Base-by-base conservation (phyloP, 176 grass and related monocot species). In the Paspalum notatum region DNA sequence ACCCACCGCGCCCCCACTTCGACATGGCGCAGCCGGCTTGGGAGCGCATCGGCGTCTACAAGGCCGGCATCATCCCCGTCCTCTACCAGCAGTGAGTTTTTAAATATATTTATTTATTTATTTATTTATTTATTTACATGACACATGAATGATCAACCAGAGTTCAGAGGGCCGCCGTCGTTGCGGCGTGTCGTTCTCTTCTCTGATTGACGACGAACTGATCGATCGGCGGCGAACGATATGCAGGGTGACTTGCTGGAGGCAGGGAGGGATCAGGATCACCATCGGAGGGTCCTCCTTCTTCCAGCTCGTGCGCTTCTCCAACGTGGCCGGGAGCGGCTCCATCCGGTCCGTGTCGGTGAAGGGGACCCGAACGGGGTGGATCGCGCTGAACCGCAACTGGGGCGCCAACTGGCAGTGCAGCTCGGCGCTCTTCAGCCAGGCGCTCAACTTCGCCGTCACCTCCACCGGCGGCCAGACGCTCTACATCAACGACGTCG, bases 1-100 rank as follows among this genome's bases (percentile, higher is more conserved):
- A 94, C 80, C 89, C 92, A 5, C 92, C 92, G 5, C 83, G 89
- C 7, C 60, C 89, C 0, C 92, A 94, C 61, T 94, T 94, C 53
- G 92, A 94, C 75, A 81, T 81, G 79, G 66, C 79, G 42, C 79
- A 61, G 43, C 79, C 79, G 0, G 79, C 79, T 2, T 81, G 55
- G 53, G 79, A 81, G 79, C 53, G 40, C 40, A 81, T 81, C 52
- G 79, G 79, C 54, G 38, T 47, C 24, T 71, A 81, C 66, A 53
- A 40, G 12, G 61, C 76, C 62, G 76, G 76, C 48, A 79, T 79
- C 76, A 79, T 79, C 76, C 76, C 76, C 76, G 8, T 67, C 32
- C 76, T 66, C 46, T 79, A 25, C 32, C 76, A 79, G 62, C 76
- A 54, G 76, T 79, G 53, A 60, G 72, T 17, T 17, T n/a, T n/a